Conservation (phyloP, 108 stramenopile species). For the Aurantiochytrium sp. region DNA sequence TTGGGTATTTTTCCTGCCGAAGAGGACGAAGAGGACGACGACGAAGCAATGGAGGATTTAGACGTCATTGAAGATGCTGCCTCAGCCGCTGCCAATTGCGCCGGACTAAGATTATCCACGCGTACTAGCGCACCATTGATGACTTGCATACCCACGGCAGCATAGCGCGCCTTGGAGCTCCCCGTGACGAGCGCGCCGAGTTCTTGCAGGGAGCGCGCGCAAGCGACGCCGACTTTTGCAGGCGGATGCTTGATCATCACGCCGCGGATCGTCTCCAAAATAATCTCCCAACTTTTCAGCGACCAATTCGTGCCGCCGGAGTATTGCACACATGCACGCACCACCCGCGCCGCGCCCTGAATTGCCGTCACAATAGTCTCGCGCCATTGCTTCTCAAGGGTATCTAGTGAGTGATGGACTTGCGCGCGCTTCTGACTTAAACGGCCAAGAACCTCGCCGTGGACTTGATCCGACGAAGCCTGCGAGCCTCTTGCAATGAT, state of each 20-base stretch:
- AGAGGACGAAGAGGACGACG: background rate
- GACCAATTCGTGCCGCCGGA: background rate
- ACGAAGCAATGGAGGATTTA: background rate
- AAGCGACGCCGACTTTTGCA: background rate
- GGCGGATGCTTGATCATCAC: background rate
- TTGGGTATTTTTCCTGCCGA: too few relatives aligned
- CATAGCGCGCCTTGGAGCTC: background rate
- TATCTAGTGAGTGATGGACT: background rate
- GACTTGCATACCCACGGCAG: constrained; percentile 14
- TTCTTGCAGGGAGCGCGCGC: background rate
- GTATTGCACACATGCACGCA: background rate
- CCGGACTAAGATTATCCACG: background rate
- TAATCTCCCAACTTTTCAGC: constrained; percentile 10
- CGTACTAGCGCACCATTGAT: constrained; percentile 8
- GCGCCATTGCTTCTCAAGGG: background rate
- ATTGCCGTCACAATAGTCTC: constrained; percentile 13
- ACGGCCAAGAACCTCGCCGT: background rate
- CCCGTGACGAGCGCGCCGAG: background rate
- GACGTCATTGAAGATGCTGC: background rate
- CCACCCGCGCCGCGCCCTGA: background rate
- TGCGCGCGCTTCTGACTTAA: background rate
- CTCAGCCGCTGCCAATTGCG: background rate
- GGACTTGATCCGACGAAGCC: background rate
- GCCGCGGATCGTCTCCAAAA: background rate
- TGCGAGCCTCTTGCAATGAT: background rate